These are phyloP conservation scores for Kwoniella sp. DNA, from an alignment of 768 basidiomycete genomes.

Conservation along the genomic window DNA sequence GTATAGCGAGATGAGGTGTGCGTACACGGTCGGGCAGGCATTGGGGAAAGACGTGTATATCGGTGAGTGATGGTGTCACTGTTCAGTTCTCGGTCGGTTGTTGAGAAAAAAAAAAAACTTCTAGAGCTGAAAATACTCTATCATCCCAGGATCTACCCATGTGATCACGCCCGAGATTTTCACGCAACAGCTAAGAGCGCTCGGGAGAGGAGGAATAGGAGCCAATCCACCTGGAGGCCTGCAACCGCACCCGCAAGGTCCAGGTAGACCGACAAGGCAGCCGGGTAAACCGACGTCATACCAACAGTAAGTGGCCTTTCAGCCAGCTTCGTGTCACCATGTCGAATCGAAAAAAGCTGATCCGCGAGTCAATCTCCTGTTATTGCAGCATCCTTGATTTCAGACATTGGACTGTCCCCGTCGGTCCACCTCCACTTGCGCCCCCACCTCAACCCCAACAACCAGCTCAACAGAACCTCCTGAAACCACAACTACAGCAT, in stretches of 20 bases:
- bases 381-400: conserved; percentile 51
- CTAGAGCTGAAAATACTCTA: conserved; percentile 2
- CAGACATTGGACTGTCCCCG: conserved; percentile 54
- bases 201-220: conserved; percentile 85
- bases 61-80: conserved; percentile 61
- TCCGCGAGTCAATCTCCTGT: neutral
- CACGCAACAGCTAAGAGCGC: conserved; percentile 79
- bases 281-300: conserved; percentile 44
- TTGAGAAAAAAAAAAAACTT: no score
- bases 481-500: conserved; percentile 23
- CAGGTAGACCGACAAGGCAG: conserved; percentile 32
- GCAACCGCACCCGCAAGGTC: conserved; percentile 49
- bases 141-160: conserved; percentile 79
- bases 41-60: conserved; percentile 88
- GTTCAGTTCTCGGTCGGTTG: no score
- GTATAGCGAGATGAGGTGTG: conserved; percentile 89
- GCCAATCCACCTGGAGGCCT: conserved; percentile 55
- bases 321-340: neutral
- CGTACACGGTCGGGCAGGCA: conserved; percentile 73
- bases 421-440: conserved; percentile 52
- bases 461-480: conserved; percentile 5
- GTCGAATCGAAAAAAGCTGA: neutral
- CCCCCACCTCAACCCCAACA: conserved; percentile 34
- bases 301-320: conserved; percentile 36
- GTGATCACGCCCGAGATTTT: conserved; percentile 78